Evolutionary conservation across 1,284 basidiomycete species (phyloP), one percentile per base, ranked within the genome.

Genomic region (Heliocybe sulcata): DNA sequence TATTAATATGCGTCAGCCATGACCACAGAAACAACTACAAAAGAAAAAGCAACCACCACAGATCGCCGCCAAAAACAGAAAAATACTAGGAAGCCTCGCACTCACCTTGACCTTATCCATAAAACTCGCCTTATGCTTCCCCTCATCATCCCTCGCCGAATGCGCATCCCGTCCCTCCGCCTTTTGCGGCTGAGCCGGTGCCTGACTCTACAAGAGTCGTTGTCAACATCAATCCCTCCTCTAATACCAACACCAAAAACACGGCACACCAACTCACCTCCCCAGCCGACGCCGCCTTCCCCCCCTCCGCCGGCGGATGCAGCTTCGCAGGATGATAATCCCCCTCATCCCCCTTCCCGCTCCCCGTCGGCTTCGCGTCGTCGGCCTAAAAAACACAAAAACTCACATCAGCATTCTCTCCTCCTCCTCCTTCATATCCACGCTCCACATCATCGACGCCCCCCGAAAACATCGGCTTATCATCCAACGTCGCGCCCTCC

Each of bases 91-190:
- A n/a, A n/a, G n/a, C n/a, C n/a, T n/a, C n/a, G n/a, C n/a, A n/a
- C n/a, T n/a, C n/a, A n/a, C n/a, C n/a, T n/a, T n/a, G n/a, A 82
- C 67, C 67, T 75, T 79, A 56, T 76, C 70, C 67, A 81, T 70
- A 56, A 82, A 76, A 22, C 68, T 70, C 14, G 68, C 61, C 64
- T 75, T 77, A 57, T 58, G 57, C 29, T 61, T 56, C 60, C 63
- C 63, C 57, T 61, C 56, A 35, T 48, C 55, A 2, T 48, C 38
- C n/a, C 45, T 19, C 16, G 48, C 38, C 23, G 29, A 1, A 14
- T 53, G 23, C 22, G 9, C 52, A 35, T 9, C 23, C 16, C 31
- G 25, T 2, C 6, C 19, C 33, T 31, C 31, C n/a, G 48, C 29
- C 33, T 53, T 45, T n/a, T n/a, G n/a, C n/a, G n/a, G n/a, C n/a